Percentiles rank a stretch among this genome's conserved stretches.
Evolutionary conservation across 2,329 filamentous ascomycete species (phyloP).

Genomic region (Fusarium sp.): DNA sequence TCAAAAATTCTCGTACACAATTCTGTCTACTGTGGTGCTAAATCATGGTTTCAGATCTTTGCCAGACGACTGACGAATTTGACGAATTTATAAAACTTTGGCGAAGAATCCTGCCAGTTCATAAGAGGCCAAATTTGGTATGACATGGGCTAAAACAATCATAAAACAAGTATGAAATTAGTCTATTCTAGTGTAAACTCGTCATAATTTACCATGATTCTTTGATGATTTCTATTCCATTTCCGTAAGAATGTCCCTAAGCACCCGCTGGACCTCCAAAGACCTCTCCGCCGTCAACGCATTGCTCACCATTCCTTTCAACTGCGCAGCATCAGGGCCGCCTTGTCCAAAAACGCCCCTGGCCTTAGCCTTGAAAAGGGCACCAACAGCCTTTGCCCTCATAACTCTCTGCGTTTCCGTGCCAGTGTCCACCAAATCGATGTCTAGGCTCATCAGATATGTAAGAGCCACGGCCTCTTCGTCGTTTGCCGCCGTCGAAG

Average conservation of each 20-base stretch:
- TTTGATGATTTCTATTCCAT: slow-evolving; percentile 36
- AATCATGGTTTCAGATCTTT: too few relatives aligned
- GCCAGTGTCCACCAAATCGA: slow-evolving; percentile 62
- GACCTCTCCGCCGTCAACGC: slow-evolving; percentile 61
- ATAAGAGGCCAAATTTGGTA: too few relatives aligned
- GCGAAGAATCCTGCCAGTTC: too few relatives aligned
- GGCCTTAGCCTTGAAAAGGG: slow-evolving; percentile 60
- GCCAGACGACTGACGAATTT: too few relatives aligned
- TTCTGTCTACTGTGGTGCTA: too few relatives aligned
- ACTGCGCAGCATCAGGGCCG: slow-evolving; percentile 47
- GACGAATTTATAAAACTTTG: too few relatives aligned
- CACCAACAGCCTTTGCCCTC: slow-evolving; percentile 63
- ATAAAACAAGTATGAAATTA: too few relatives aligned
- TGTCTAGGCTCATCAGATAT: slow-evolving; percentile 65
- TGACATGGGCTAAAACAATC: too few relatives aligned
- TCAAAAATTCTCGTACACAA: too few relatives aligned
- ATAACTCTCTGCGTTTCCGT: slow-evolving; percentile 67
- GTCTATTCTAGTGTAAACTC: too few relatives aligned
- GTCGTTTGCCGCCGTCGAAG: slow-evolving; percentile 36
- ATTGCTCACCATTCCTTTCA: slow-evolving; percentile 53
- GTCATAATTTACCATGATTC: neutral
- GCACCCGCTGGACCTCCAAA: slow-evolving; percentile 62
- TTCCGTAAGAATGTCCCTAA: slow-evolving; percentile 57
- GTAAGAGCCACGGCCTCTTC: slow-evolving; percentile 47
- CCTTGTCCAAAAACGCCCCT: slow-evolving; percentile 60